Evolutionary conservation across 768 basidiomycete species (phyloP).

Genomic region (Leccinum subtestaceum): DNA sequence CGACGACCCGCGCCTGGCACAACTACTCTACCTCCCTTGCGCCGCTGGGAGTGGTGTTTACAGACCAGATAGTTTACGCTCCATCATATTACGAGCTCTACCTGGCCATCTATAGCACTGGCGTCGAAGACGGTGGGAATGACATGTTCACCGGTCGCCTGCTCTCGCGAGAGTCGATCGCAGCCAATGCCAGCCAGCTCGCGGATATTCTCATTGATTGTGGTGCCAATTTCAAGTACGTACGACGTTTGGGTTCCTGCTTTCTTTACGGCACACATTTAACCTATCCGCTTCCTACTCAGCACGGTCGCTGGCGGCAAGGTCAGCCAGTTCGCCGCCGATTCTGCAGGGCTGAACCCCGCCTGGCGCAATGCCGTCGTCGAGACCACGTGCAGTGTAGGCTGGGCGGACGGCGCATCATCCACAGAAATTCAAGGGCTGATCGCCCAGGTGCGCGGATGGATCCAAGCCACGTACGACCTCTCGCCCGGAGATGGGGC

Average conservation of each 20-base stretch:
- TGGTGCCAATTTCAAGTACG: background rate
- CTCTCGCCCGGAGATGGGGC: conserved; percentile 36
- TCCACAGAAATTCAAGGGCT: conserved; percentile 1
- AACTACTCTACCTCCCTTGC: conserved; percentile 16
- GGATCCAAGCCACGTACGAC: conserved; percentile 28
- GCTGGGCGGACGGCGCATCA: conserved; percentile 12
- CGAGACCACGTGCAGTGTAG: too few species aligned
- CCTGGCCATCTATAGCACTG: too few species aligned
- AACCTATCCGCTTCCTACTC: too few species aligned
- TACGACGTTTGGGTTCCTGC: background rate
- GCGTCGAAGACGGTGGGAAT: background rate
- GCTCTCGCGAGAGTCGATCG: conserved; percentile 25
- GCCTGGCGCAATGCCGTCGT: too few species aligned
- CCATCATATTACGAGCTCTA: conserved; percentile 4
- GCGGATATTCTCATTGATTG: conserved; percentile 17
- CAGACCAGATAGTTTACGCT: background rate
- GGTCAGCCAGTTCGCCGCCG: too few species aligned
- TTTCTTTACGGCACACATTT: too few species aligned
- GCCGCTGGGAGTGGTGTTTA: conserved; percentile 4
- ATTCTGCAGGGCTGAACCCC: too few species aligned
- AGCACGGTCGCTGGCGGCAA: too few species aligned
- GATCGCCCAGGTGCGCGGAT: conserved; percentile 1
- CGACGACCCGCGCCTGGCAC: conserved; percentile 36
- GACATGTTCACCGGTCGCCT: conserved; percentile 34
- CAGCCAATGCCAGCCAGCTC: conserved; percentile 21